Conservation (phyloP, 805 yeast species). For the Kazachstania kunashirensis region DNA sequence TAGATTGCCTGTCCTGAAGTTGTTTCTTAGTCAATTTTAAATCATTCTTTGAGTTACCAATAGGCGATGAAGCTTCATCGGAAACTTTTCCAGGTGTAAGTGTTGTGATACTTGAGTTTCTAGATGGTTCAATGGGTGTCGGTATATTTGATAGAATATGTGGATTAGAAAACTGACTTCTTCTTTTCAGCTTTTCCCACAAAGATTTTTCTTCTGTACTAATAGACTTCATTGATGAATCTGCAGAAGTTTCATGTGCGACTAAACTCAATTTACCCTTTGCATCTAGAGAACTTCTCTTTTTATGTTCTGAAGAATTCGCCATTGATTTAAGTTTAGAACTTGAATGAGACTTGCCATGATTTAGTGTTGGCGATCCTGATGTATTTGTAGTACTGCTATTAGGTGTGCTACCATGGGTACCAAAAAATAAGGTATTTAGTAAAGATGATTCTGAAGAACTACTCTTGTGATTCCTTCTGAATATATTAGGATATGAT, state of each 20-base stretch:
- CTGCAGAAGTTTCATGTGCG: conserved; percentile 6
- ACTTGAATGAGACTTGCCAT: not conserved
- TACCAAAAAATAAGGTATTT: conserved; percentile 28
- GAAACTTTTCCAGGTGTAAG: conserved; percentile 5
- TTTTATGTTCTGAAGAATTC: not conserved
- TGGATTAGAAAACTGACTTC: conserved; percentile 14
- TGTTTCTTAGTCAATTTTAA: no score
- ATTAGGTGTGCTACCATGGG: conserved; percentile 6
- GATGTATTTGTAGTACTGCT: not conserved
- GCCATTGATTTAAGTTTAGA: not conserved
- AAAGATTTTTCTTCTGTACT: conserved; percentile 19
- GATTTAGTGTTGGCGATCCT: not conserved
- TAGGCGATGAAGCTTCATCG: not conserved
- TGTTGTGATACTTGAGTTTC: conserved; percentile 6
- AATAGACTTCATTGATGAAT: conserved; percentile 12
- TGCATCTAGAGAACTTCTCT: not conserved
- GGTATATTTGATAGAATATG: conserved; percentile 6
- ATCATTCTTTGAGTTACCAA: no score
- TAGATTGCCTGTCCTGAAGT: not conserved
- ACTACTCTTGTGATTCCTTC: conserved; percentile 55
- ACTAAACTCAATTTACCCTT: conserved; percentile 6
- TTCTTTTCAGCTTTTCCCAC: conserved; percentile 26
- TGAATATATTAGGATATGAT: conserved; percentile 39
- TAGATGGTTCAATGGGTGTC: conserved; percentile 5
- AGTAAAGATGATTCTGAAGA: conserved; percentile 46